phyloP scores from a whole-genome alignment of 1,139 yeast species.

The Candida sanyaensis region DNA sequence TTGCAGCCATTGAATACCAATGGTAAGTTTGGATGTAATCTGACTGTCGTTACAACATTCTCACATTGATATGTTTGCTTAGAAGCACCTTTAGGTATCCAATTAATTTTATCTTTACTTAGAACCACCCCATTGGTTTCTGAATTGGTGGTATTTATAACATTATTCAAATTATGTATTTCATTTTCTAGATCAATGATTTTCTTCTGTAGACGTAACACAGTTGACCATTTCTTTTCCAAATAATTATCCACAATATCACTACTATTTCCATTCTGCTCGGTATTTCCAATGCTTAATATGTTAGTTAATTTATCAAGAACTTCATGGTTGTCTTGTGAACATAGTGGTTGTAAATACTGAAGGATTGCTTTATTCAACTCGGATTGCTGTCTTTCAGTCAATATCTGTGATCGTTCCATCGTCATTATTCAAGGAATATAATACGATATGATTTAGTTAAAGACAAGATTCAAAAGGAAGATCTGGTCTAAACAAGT shows the following conservation, averaged over 20 bases:
- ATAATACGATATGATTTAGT: not conserved
- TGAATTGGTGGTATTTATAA: slow-evolving; percentile 15
- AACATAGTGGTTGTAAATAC: slow-evolving; percentile 43
- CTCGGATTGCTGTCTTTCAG: slow-evolving; percentile 53
- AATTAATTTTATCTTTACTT: slow-evolving; percentile 46
- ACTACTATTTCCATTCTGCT: not conserved
- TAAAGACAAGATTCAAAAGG: not conserved
- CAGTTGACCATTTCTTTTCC: slow-evolving; percentile 90
- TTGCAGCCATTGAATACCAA: slow-evolving; percentile 66
- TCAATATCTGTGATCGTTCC: slow-evolving; percentile 30
- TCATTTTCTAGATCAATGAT: slow-evolving; percentile 61
- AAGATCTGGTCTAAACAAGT: not conserved
- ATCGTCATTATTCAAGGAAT: not conserved
- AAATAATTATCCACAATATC: slow-evolving; percentile 51
- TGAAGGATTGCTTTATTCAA: slow-evolving; percentile 58
- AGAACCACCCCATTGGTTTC: slow-evolving; percentile 8
- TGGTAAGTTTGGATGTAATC: slow-evolving; percentile 75
- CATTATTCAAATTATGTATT: slow-evolving; percentile 38
- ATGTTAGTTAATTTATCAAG: slow-evolving; percentile 14
- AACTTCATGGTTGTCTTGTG: slow-evolving; percentile 14
- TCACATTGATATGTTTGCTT: slow-evolving; percentile 52
- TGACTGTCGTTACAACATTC: slow-evolving; percentile 61
- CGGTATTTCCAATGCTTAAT: slow-evolving; percentile 11
- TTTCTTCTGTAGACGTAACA: slow-evolving; percentile 73
- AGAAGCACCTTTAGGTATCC: slow-evolving; percentile 66